Evolutionary conservation across 176 grass and related monocot genomes (phyloP).

Genomic region (Rhipidocladum racemiflorum): DNA sequence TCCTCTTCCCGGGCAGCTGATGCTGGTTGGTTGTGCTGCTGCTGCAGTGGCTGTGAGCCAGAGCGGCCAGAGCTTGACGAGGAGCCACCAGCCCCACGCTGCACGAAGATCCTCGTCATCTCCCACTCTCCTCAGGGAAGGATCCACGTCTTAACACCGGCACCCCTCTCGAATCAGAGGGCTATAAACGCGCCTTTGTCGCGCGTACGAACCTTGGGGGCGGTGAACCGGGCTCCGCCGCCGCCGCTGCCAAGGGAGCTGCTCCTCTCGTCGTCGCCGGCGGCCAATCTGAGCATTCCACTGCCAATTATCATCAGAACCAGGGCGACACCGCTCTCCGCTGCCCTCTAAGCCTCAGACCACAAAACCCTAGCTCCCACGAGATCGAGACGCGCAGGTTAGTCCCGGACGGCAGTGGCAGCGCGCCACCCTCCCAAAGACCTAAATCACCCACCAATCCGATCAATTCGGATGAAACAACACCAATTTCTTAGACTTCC

Average conservation of each 20-base stretch:
- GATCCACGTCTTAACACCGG: conserved; percentile 28
- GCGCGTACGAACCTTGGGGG: conserved; percentile 71
- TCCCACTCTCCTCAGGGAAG: conserved; percentile 27
- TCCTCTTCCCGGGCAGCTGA: conserved; percentile 51
- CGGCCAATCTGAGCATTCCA: conserved; percentile 68
- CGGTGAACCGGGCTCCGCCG: conserved; percentile 47
- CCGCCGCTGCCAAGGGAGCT: conserved; percentile 48
- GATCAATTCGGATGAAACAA: conserved; percentile 6
- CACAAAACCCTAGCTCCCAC: conserved; percentile 38
- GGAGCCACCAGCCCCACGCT: conserved; percentile 71
- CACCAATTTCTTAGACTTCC: background rate
- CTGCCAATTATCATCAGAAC: conserved; percentile 88
- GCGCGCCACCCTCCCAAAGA: conserved; percentile 21
- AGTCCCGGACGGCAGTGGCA: background rate
- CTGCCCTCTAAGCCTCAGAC: conserved; percentile 18
- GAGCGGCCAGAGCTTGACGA: conserved; percentile 69
- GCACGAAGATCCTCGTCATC: conserved; percentile 97
- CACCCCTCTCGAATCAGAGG: conserved; percentile 37
- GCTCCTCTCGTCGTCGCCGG: conserved; percentile 56
- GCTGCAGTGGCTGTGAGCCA: conserved; percentile 40
- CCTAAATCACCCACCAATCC: conserved; percentile 10
- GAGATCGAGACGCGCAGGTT: conserved; percentile 24
- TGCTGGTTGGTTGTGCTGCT: conserved; percentile 34
- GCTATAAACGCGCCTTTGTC: conserved; percentile 44
- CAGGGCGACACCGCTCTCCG: conserved; percentile 30